Evolutionary conservation across 306 rosid species (phyloP), one percentile per base, ranked within the genome.

Genomic region (Canavalia ensiformis): DNA sequence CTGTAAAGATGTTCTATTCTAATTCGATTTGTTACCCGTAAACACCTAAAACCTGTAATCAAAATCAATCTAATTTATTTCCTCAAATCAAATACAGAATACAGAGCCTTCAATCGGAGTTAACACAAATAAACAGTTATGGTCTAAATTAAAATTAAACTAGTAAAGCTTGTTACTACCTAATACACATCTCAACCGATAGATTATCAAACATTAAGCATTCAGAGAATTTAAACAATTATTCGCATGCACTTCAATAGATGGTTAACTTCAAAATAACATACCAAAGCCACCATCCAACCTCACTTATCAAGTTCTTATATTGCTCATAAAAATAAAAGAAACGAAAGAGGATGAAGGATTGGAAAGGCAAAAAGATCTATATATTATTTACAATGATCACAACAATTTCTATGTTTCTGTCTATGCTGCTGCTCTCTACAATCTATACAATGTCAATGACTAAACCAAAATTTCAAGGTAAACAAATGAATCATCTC

Each of bases 391-490:
- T 80, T 85, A 90, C 93, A 87, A 58, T 41, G 39, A 75, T 18
- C 69, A 80, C 72, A 51, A 82, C 55, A 57, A 34, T 63, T 39
- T 56, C 72, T 74, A 66, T 78, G 87, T 80, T 79, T 78, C 89
- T 82, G 60, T 63, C 78, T 83, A 8, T 73, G 76, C 87, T 80
- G 58, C 76, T 80, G 72, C 74, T 83, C 78, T 78, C 89, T 80
- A 82, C 90, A 84, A 54, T 84, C 93, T 89, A 87, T 87, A 85
- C 87, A 83, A 50, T 79, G 80, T 68, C 25, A 81, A 25, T 79
- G 55, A 34, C 59, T 77, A 72, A 72, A 78, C 76, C 71, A 68
- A 70, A 88, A 79, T 59, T 78, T 82, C 51, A 68, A 84, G 69
- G 75, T 59, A 33, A 81, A 83, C 79, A 75, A 84, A 44, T 82